Evolutionary conservation across 192 early-diverging fungal species (phyloP).

Genomic region (Ambispora gerdemannii): DNA sequence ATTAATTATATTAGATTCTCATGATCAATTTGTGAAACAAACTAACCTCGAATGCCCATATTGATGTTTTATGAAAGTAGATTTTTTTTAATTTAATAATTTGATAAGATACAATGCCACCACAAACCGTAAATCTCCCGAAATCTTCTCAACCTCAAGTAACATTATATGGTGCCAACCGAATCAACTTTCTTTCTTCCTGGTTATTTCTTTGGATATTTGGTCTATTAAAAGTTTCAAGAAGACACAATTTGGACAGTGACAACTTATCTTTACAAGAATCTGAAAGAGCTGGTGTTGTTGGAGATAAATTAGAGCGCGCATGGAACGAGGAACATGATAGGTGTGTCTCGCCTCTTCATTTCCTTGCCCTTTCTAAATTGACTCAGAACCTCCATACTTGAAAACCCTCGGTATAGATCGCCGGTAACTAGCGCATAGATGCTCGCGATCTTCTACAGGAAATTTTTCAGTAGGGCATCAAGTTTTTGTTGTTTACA

Average conservation of each 20-base stretch:
- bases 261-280: conserved; percentile 51
- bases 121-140: neutral
- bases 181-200: conserved; percentile 49
- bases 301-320: conserved; percentile 49
- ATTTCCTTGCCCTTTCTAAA: neutral
- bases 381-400: neutral
- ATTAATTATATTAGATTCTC: too few relatives aligned
- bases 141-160: conserved; percentile 18
- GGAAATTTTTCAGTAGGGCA: neutral
- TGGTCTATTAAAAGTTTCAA: conserved; percentile 42
- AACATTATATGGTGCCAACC: conserved; percentile 35
- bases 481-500: neutral
- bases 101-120: too few relatives aligned
- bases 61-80: too few relatives aligned
- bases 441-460: neutral
- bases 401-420: neutral
- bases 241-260: conserved; percentile 41
- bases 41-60: too few relatives aligned
- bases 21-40: too few relatives aligned
- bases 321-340: conserved; percentile 48
- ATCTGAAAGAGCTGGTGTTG: conserved; percentile 53
- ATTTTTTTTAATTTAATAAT: too few relatives aligned
- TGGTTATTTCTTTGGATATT: conserved; percentile 67
- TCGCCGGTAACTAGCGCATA: neutral
- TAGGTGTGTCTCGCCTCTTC: conserved; percentile 21